phyloP scores from a whole-genome alignment of 805 yeast genomes.

The Saccharomycopsis guyanensis region DNA sequence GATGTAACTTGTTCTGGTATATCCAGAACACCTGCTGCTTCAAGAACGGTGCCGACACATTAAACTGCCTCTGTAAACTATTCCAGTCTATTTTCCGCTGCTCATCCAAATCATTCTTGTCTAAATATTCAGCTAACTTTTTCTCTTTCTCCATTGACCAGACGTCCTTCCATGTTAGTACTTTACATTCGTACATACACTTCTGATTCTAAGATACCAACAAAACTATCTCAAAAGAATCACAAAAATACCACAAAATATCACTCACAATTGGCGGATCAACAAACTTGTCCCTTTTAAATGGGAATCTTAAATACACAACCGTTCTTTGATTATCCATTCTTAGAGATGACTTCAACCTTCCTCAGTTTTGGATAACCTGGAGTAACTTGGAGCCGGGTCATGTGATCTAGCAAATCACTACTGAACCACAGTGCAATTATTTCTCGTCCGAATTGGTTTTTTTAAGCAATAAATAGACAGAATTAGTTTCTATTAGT shows the following conservation, averaged over 20 bases:
- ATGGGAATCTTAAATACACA: slow-evolving; percentile 39
- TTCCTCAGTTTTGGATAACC: no score
- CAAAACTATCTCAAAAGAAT: slow-evolving; percentile 11
- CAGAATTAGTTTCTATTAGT: no score
- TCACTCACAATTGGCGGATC: slow-evolving; percentile 33
- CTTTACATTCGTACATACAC: no score
- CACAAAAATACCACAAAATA: background rate
- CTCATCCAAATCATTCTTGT: slow-evolving; percentile 23
- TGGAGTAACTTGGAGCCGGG: no score
- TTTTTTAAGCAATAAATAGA: no score
- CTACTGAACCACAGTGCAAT: no score
- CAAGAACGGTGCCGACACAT: slow-evolving; percentile 25
- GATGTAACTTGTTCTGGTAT: slow-evolving; percentile 32
- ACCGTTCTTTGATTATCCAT: slow-evolving; percentile 21
- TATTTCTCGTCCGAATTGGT: no score
- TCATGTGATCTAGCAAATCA: no score
- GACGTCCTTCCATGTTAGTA: no score
- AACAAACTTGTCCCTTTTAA: slow-evolving; percentile 32
- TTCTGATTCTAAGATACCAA: slow-evolving; percentile 12
- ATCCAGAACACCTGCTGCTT: slow-evolving; percentile 37
- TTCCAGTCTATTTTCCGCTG: slow-evolving; percentile 26
- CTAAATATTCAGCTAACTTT: slow-evolving; percentile 27
- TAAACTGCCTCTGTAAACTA: slow-evolving; percentile 29
- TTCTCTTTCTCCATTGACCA: slow-evolving; percentile 24
- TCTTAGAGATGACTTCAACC: no score